phyloP scores from a whole-genome alignment of 2,329 filamentous ascomycete genomes.

The Monosporascus cannonballus region DNA sequence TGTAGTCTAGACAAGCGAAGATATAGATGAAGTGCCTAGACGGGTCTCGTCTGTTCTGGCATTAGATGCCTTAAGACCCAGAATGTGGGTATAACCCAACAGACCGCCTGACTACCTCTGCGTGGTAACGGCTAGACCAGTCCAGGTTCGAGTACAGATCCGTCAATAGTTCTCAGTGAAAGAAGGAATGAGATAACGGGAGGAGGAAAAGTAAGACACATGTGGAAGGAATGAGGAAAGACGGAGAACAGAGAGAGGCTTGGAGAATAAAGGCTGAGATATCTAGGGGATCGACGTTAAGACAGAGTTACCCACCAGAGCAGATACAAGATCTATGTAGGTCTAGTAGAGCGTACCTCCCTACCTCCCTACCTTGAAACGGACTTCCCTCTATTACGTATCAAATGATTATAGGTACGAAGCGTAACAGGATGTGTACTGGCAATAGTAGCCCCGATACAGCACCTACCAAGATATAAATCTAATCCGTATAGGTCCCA shows the following conservation, averaged over 20 bases:
- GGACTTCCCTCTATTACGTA: no score
- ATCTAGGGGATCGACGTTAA: neutral
- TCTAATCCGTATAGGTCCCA: neutral
- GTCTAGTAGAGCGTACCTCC: no score
- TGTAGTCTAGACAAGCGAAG: neutral
- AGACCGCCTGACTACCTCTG: neutral
- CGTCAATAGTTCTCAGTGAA: neutral
- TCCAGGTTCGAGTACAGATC: neutral
- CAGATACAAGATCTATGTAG: no score
- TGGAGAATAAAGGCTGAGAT: conserved; percentile 1
- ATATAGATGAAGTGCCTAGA: neutral
- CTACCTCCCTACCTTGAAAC: no score
- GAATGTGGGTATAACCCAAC: neutral
- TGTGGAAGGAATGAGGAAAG: neutral
- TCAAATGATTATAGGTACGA: no score
- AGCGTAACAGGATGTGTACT: no score
- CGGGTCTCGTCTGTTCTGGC: neutral
- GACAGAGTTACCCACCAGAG: neutral
- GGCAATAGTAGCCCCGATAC: neutral
- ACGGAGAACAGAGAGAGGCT: neutral
- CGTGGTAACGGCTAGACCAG: neutral
- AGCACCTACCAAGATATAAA: neutral
- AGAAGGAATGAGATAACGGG: neutral
- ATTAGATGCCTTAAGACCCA: neutral
- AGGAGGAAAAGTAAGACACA: neutral